Base-by-base conservation (phyloP, 2,329 filamentous ascomycete species). In the Furcasterigmium sp. region DNA sequence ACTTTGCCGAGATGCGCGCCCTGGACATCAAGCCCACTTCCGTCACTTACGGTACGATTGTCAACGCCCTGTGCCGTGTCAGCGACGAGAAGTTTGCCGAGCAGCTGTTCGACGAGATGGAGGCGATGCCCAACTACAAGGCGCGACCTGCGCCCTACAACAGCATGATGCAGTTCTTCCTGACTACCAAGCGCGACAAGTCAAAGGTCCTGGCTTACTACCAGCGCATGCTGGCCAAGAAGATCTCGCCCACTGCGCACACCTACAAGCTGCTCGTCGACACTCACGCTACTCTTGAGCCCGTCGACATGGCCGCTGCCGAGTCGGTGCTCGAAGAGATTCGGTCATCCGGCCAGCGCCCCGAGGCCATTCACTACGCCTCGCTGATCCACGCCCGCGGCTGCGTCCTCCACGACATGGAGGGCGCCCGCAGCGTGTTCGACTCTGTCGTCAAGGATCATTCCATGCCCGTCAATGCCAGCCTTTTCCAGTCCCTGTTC, bases 161-260 rank as follows among this genome's bases (percentile, higher is more conserved):
- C 74, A 95, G 89, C 67, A 87, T 98, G 83, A 98, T 98, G 82
- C 93, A 98, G 63, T 97, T 95, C 71, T 98, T 97, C 79, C 75
- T 97, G 53, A 95, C 88, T 45, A 97, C 91, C 43, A 97, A 97
- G 79, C 88, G 90, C 42, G 91, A 98, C 64, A 91, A 93, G 69
- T 71, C 76, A 63, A 97, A 97, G 80, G 91, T 96, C 5, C 76
- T 98, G 19, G 77, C 84, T 25, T 98, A 97, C 75, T 97, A 95
- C 61, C 85, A 95, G 65, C 87, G 91, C 49, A 97, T 98, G 93
- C 82, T 85, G 61, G 76, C 80, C 18, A 87, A 85, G 69, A 82
- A 84, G 44, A 98, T 98, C 59, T 74, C 86, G 47, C 91, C 93
- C 2, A 97, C 93, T 1, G 86, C 89, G 49, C 93, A 98, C 68